These are phyloP conservation scores for Pichia nanzhaoensis DNA, from an alignment of 805 yeast species.

Conservation along the genomic window DNA sequence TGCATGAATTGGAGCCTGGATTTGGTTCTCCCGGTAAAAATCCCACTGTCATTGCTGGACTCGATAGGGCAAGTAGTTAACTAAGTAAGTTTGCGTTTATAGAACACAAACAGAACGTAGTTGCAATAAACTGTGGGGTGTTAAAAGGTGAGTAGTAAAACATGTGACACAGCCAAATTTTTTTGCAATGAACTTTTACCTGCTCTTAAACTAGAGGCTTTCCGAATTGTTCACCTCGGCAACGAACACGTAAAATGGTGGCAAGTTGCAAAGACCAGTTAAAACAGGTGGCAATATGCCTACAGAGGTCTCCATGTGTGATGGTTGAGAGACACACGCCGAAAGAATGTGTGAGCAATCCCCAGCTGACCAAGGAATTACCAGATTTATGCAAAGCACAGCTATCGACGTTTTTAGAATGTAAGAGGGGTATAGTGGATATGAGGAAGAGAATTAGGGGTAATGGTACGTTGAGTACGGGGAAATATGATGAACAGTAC, in stretches of 20 bases:
- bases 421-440: slow-evolving; percentile 86
- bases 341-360: slow-evolving; percentile 76
- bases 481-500: slow-evolving; percentile 84
- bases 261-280: slow-evolving; percentile 89
- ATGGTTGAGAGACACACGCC: slow-evolving; percentile 86
- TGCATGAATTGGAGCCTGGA: slow-evolving; percentile 44
- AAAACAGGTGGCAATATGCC: slow-evolving; percentile 90
- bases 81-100: too few relatives aligned
- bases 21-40: slow-evolving; percentile 87
- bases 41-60: slow-evolving; percentile 1
- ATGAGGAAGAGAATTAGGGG: slow-evolving; percentile 90
- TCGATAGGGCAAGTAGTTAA: too few relatives aligned
- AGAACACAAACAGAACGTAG: too few relatives aligned
- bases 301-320: slow-evolving; percentile 96
- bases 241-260: slow-evolving; percentile 34
- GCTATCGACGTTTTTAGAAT: slow-evolving; percentile 79
- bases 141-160: too few relatives aligned
- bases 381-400: slow-evolving; percentile 88
- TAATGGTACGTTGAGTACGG: slow-evolving; percentile 88
- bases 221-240: too few relatives aligned
- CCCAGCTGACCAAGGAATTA: slow-evolving; percentile 63
- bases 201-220: too few relatives aligned
- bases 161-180: too few relatives aligned
- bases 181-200: neutral
- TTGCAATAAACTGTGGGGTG: too few relatives aligned